phyloP scores from a whole-genome alignment of 2,329 filamentous ascomycete genomes.

The Colletotrichum shisoi region DNA sequence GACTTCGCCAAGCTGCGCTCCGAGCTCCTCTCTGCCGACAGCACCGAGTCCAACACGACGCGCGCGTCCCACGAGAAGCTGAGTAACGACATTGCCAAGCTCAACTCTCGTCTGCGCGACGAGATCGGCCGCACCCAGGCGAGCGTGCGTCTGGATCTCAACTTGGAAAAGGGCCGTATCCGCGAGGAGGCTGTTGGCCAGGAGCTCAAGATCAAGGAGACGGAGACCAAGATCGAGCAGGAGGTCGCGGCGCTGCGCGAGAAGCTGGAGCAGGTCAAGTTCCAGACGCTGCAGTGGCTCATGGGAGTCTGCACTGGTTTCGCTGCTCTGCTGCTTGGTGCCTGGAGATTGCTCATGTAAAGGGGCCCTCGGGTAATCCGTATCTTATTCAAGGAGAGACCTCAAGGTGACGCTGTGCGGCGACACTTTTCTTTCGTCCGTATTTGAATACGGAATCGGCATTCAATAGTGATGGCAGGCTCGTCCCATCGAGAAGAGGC shows the following conservation, averaged over 20 bases:
- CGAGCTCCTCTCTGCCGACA: conserved; percentile 90
- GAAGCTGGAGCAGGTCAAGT: conserved; percentile 96
- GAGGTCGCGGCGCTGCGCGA: conserved; percentile 90
- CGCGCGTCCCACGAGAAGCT: conserved; percentile 89
- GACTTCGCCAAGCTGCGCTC: conserved; percentile 97
- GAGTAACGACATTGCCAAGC: conserved; percentile 92
- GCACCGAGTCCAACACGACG: conserved; percentile 87
- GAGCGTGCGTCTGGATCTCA: conserved; percentile 88
- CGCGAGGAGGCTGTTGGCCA: conserved; percentile 95
- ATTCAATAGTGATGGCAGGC: neutral
- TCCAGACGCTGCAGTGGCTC: conserved; percentile 96
- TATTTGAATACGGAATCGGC: neutral
- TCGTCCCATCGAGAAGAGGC: neutral
- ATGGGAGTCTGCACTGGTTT: conserved; percentile 83
- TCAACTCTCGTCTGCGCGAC: conserved; percentile 87
- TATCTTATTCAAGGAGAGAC: no score
- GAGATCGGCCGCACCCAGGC: conserved; percentile 95
- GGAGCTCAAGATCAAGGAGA: conserved; percentile 98
- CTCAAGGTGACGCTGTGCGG: neutral
- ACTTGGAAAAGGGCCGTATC: conserved; percentile 95
- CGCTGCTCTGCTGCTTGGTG: conserved; percentile 72
- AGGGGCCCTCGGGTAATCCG: neutral
- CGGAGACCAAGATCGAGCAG: conserved; percentile 97
- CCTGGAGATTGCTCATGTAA: conserved; percentile 74
- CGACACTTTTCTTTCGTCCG: neutral